Base-by-base conservation (phyloP, 164 flowering plant species). In the Amborella trichopoda region DNA sequence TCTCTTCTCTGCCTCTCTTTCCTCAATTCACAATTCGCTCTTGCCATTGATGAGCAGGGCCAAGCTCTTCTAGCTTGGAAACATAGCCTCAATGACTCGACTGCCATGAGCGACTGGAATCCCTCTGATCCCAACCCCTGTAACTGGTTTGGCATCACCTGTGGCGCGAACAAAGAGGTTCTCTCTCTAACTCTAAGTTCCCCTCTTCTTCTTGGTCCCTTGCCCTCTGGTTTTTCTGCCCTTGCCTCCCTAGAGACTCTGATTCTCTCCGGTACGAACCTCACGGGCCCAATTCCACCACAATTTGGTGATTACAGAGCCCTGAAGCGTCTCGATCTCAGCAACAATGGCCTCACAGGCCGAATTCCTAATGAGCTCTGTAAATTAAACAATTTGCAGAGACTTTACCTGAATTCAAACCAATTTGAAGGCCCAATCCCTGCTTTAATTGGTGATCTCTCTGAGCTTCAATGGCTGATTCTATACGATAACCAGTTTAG, bases 11-110 rank as follows among this genome's bases (percentile, higher is more conserved):
- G n/a, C n/a, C n/a, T n/a, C n/a, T n/a, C n/a, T n/a, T n/a, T n/a
- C n/a, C n/a, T n/a, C n/a, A n/a, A n/a, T n/a, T n/a, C n/a, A n/a
- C n/a, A n/a, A n/a, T n/a, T 14, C 41, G 19, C 19, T 37, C 41
- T 6, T 18, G 41, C 87, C 49, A 53, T 83, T 60, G 88, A 86
- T 49, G 79, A 75, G 23, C 85, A 91, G 40, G 88, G 80, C 40
- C 75, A 66, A 63, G 78, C 87, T 54, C 85, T 91, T 30, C 52
- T 91, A 5, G 6, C 69, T 65, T 91, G 98, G 96, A 91, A 80
- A 55, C 54, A 54, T 53, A 71, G 62, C 36, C 57, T 91, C 21
- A 81, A 72, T 64, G 48, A 49, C 48, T 71, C 94, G 6, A 42
- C 64, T 9, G 58, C 54, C 2, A 32, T 90, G 17, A 23, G 13